Base-by-base conservation (phyloP, 306 rosid genomes). In the Glycine tomentella region DNA sequence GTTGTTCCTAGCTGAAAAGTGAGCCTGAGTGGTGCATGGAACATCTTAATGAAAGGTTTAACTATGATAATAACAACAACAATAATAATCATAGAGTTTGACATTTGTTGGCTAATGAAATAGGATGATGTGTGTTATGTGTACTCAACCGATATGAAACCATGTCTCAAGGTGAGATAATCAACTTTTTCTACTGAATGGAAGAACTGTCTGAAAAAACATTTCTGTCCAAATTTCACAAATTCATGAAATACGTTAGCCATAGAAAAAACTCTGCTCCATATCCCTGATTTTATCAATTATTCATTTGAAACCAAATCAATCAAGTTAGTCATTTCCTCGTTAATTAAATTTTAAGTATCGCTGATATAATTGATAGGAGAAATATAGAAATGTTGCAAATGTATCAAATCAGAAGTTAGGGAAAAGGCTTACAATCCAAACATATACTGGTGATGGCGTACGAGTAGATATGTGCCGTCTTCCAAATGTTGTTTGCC, bases 151-250 rank as follows among this genome's bases (percentile, higher is more conserved):
- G 77, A 72, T n/a, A 72, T 72, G 20, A 42, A 74, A 55, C 78
- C 78, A 57, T 74, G 78, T 44, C 78, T 74, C 44, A 74, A 40
- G 42, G 78, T 74, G 78, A 74, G 78, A 44, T 56, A 74, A 57
- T 74, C 67, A 74, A 74, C 68, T 12, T 74, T 74, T 10, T 46
- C 78, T 16, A 57, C 53, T 11, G 78, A 74, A 74, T 57, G 78
- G 52, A 57, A 74, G 78, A 74, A 74, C 67, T 74, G 67, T 57
- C 68, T 56, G 42, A 74, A 74, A 74, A 74, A 74, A 42, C 78
- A 74, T 56, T 74, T 56, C 78, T 74, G 78, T 56, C 40, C 78
- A 74, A 42, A 55, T 55, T 40, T 74, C 42, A 74, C 53, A 74
- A 46, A 38, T 74, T 40, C 52, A 17, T n/a, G 48, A 52, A 72